Evolutionary conservation across 768 basidiomycete species (phyloP).

Genomic region (Termitomyces heimii): DNA sequence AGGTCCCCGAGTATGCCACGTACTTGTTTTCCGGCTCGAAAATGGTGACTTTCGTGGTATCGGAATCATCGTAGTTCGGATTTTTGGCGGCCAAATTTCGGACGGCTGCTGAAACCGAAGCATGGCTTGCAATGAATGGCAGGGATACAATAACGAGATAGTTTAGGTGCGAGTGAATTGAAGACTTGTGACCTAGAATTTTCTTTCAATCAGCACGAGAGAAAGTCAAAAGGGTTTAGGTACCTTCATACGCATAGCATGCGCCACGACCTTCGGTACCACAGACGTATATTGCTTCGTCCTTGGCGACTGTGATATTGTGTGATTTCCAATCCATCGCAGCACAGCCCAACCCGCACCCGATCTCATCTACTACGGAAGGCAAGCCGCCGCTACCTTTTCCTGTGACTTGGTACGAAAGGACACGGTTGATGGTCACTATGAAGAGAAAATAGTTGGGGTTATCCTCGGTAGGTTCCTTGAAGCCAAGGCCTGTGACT

Average conservation of each 20-base stretch:
- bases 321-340: slow-evolving; percentile 68
- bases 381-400: slow-evolving; percentile 62
- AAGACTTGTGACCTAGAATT: slow-evolving; percentile 61
- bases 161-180: slow-evolving; percentile 70
- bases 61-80: slow-evolving; percentile 37
- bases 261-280: slow-evolving; percentile 76
- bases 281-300: slow-evolving; percentile 90
- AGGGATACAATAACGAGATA: slow-evolving; percentile 91
- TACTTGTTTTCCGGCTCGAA: slow-evolving; percentile 93
- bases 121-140: slow-evolving; percentile 62
- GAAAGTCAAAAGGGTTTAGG: not conserved
- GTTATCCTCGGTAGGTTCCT: slow-evolving; percentile 47
- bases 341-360: slow-evolving; percentile 79
- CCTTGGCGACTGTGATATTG: slow-evolving; percentile 80
- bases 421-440: slow-evolving; percentile 79
- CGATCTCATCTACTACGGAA: slow-evolving; percentile 78
- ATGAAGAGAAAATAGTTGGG: slow-evolving; percentile 66
- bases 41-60: slow-evolving; percentile 76
- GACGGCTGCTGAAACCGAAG: slow-evolving; percentile 67
- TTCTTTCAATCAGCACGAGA: not conserved
- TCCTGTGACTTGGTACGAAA: slow-evolving; percentile 71
- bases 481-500: slow-evolving; percentile 89
- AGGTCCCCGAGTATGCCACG: slow-evolving; percentile 76
- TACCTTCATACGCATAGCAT: slow-evolving; percentile 91
- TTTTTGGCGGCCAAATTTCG: slow-evolving; percentile 62